Conservation (phyloP, 176 grass and related monocot species). For the Lolium multiflorum region DNA sequence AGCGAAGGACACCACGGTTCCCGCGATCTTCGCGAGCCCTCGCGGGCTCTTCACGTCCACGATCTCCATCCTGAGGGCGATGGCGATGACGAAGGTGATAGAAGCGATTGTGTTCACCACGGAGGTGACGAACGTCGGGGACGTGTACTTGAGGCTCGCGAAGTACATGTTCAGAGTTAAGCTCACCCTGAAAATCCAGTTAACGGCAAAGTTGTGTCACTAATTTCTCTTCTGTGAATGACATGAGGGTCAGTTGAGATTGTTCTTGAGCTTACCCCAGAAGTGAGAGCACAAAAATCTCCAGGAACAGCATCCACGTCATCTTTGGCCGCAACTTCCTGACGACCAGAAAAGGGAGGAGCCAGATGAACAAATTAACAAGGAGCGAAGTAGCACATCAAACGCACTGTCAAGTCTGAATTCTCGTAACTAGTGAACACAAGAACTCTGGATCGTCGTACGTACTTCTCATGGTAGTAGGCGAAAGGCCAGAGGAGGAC, state of each 20-base stretch:
- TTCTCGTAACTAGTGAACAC: not conserved
- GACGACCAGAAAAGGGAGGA: not conserved
- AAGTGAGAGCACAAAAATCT: slow-evolving; percentile 79
- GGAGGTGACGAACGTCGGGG: slow-evolving; percentile 77
- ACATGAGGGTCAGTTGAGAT: not conserved
- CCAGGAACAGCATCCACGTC: slow-evolving; percentile 76
- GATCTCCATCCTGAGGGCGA: slow-evolving; percentile 81
- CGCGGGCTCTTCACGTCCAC: slow-evolving; percentile 59
- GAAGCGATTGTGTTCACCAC: slow-evolving; percentile 77
- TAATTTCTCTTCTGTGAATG: not conserved
- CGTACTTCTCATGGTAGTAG: slow-evolving; percentile 85
- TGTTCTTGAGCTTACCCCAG: slow-evolving; percentile 61
- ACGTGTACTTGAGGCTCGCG: slow-evolving; percentile 83
- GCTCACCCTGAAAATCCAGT: slow-evolving; percentile 62
- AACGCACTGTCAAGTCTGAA: not conserved
- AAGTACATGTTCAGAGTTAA: slow-evolving; percentile 97
- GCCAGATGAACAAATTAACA: not conserved
- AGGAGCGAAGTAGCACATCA: not conserved
- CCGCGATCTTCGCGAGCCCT: slow-evolving; percentile 71
- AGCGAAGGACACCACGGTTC: slow-evolving; percentile 68
- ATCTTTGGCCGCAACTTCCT: slow-evolving; percentile 80
- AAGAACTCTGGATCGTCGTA: not conserved
- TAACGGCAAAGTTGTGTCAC: not conserved
- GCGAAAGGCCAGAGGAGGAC: slow-evolving; percentile 73
- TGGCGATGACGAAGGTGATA: slow-evolving; percentile 84